Percentiles rank a stretch among this genome's conserved stretches.
These are phyloP conservation scores for Botrytis deweyae DNA, from an alignment of 2,329 filamentous ascomycete species.

Conservation along the genomic window DNA sequence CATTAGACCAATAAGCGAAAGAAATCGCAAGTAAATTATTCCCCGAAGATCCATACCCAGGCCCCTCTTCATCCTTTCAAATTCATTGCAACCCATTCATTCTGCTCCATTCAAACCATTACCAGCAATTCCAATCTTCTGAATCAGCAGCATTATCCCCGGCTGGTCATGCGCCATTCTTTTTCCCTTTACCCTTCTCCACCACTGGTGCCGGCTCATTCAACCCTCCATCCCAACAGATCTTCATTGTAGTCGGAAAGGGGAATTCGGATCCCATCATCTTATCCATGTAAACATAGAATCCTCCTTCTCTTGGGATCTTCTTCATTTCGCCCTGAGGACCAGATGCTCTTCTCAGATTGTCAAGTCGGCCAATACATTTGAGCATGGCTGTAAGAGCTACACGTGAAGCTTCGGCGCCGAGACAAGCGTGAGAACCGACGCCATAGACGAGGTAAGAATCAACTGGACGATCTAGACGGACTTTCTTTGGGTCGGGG, in stretches of 20 bases:
- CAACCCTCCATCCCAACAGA: conserved; percentile 29
- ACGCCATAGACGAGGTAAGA: conserved; percentile 64
- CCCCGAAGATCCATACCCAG: too few relatives aligned
- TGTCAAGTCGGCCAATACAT: conserved; percentile 22
- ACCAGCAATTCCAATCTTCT: conserved; percentile 5
- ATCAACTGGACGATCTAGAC: conserved; percentile 61
- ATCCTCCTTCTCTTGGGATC: conserved; percentile 19
- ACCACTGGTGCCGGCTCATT: conserved; percentile 12
- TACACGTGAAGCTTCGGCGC: conserved; percentile 45
- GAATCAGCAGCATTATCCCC: not conserved
- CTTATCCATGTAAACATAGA: conserved; percentile 24
- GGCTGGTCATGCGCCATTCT: not conserved
- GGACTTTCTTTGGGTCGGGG: conserved; percentile 59
- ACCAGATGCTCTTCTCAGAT: conserved; percentile 23
- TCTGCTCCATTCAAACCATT: too few relatives aligned
- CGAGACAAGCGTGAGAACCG: conserved; percentile 63
- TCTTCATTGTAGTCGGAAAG: conserved; percentile 42
- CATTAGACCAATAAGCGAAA: not conserved
- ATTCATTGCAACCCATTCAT: not conserved
- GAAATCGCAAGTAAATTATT: not conserved
- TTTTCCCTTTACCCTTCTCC: conserved; percentile 4
- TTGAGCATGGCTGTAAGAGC: conserved; percentile 57
- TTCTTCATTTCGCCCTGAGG: conserved; percentile 25
- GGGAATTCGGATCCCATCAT: conserved; percentile 54
- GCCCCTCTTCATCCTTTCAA: not conserved